Conservation (phyloP, 257 asterid genomes). For the Petunia axillaris region DNA sequence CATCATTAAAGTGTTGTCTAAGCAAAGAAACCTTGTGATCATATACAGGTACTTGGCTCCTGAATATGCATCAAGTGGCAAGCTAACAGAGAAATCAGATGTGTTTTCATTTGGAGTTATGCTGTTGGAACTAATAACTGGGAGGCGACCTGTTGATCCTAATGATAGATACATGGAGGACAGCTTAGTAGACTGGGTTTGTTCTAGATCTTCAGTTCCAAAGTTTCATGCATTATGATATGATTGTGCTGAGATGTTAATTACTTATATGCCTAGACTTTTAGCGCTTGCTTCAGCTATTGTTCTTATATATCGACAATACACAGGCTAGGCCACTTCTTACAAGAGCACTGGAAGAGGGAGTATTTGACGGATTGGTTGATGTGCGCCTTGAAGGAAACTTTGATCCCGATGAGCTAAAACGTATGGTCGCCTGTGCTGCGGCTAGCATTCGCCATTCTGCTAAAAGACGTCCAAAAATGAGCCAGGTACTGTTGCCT, state of each 20-base stretch:
- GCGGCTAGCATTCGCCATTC: conserved; percentile 92
- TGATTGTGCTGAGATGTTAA: neutral
- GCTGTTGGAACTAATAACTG: conserved; percentile 87
- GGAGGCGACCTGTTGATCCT: conserved; percentile 75
- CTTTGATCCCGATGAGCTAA: conserved; percentile 54
- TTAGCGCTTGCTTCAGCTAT: neutral
- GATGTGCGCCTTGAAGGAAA: conserved; percentile 72
- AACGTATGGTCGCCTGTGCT: conserved; percentile 69
- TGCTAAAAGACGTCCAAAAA: conserved; percentile 86
- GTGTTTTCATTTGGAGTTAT: conserved; percentile 93
- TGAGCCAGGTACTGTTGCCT: conserved; percentile 70
- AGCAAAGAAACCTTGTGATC: neutral
- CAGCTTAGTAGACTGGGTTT: conserved; percentile 93
- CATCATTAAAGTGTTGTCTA: neutral
- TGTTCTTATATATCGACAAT: neutral
- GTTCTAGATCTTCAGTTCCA: conserved; percentile 25
- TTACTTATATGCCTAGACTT: conserved; percentile 1
- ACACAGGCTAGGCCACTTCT: conserved; percentile 81
- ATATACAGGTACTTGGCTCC: conserved; percentile 80
- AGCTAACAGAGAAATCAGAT: conserved; percentile 81
- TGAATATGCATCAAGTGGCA: conserved; percentile 94
- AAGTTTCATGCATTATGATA: neutral
- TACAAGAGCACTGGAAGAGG: conserved; percentile 62
- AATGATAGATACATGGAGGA: conserved; percentile 70
- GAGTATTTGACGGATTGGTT: conserved; percentile 53